Conservation (phyloP, 208 protist genomes). For the Perkinsela sp. region DNA sequence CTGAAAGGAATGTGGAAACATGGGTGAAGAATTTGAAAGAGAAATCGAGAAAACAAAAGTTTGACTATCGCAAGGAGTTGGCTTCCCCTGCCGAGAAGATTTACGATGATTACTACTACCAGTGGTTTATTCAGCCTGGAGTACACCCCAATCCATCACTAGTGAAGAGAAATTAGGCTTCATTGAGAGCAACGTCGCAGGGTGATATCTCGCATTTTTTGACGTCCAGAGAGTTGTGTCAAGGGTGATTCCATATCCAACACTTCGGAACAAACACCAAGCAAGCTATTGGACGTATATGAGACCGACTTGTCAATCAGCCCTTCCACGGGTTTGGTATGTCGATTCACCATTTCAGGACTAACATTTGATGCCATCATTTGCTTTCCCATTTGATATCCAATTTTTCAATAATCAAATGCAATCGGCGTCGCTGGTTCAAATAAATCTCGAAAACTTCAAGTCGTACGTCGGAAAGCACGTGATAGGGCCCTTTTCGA, state of each 20-base stretch:
- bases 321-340: too few species aligned
- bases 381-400: not conserved
- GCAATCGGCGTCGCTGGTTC: conserved; percentile 7
- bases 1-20: conserved; percentile 21
- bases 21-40: conserved; percentile 35
- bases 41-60: conserved; percentile 19
- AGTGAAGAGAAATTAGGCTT: not conserved
- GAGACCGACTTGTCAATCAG: too few species aligned
- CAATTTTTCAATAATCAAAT: not conserved
- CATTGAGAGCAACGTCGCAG: too few species aligned
- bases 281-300: too few species aligned
- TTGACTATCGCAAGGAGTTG: conserved; percentile 35
- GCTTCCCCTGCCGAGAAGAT: conserved; percentile 61
- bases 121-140: conserved; percentile 63
- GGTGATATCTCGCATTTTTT: too few species aligned
- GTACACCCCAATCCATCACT: conserved; percentile 43
- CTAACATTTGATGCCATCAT: too few species aligned
- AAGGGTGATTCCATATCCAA: too few species aligned
- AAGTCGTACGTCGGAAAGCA: conserved; percentile 86
- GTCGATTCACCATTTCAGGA: too few species aligned
- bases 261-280: too few species aligned
- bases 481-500: conserved; percentile 78
- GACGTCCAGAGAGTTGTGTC: too few species aligned
- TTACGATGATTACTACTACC: conserved; percentile 69
- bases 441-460: conserved; percentile 87